A percentile compares a stretch with the other conserved stretches of the same genome.
These are phyloP conservation scores for Dipteronia dyeriana DNA, from an alignment of 345 rosid species.

Conservation along the genomic window DNA sequence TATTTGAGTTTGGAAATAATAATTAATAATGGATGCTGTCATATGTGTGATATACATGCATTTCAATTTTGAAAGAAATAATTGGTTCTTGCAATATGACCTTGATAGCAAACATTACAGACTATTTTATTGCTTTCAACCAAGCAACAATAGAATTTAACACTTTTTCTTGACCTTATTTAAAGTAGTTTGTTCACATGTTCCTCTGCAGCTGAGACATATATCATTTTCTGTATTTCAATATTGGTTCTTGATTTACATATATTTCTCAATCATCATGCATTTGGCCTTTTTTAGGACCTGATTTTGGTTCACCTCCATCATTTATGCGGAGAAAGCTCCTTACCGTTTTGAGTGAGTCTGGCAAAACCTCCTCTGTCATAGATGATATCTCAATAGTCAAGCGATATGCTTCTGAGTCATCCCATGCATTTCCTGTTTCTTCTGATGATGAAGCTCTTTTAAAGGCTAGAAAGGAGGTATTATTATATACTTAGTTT, in stretches of 20 bases:
- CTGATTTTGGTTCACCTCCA: slow-evolving; percentile 85
- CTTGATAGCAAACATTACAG: neutral
- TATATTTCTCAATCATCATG: slow-evolving; percentile 14
- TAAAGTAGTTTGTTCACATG: neutral
- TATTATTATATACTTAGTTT: slow-evolving; percentile 23
- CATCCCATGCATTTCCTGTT: slow-evolving; percentile 78
- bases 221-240: slow-evolving; percentile 9
- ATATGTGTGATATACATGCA: neutral
- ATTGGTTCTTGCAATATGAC: neutral
- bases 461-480: slow-evolving; percentile 80
- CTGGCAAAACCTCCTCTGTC: slow-evolving; percentile 72
- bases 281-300: slow-evolving; percentile 54
- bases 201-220: neutral
- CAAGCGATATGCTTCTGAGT: slow-evolving; percentile 71
- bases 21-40: neutral
- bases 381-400: slow-evolving; percentile 68
- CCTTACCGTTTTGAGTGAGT: slow-evolving; percentile 64
- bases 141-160: neutral
- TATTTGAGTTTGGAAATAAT: neutral
- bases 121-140: neutral
- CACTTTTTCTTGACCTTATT: neutral
- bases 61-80: neutral
- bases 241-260: slow-evolving; percentile 1
- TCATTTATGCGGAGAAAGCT: slow-evolving; percentile 63
- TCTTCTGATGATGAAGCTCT: slow-evolving; percentile 84